These are phyloP conservation scores for Gossypium mustelinum DNA, from an alignment of 345 rosid species.

Conservation along the genomic window DNA sequence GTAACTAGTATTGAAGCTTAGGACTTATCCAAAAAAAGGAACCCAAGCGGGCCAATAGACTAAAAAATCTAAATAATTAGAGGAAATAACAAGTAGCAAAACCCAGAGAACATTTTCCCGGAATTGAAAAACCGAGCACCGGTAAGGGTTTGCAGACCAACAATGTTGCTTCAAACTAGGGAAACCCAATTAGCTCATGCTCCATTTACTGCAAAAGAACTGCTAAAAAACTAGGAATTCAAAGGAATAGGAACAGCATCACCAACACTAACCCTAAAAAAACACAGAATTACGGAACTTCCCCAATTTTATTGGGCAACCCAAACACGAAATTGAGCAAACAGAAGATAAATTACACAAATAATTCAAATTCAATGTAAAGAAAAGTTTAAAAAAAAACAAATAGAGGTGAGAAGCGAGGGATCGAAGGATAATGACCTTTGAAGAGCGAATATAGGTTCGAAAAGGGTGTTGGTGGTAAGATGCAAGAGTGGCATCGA, in stretches of 20 bases:
- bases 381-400: not conserved
- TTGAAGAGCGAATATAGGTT: not conserved
- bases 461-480: conserved; percentile 3
- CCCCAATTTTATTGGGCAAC: not conserved
- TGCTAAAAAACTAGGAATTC: not conserved
- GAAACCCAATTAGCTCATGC: not conserved
- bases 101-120: not conserved
- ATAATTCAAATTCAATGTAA: too few relatives aligned
- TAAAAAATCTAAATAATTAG: not conserved
- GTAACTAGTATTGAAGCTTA: not conserved
- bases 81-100: not conserved
- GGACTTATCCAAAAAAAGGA: too few relatives aligned
- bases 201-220: not conserved
- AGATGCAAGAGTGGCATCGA: not conserved
- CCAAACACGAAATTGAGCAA: not conserved
- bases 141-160: not conserved
- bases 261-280: not conserved
- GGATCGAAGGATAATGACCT: conserved; percentile 6
- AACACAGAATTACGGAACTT: not conserved
- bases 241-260: not conserved
- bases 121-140: not conserved
- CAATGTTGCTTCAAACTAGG: not conserved
- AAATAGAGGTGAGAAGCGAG: not conserved
- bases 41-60: not conserved
- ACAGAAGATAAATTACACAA: not conserved